Evolutionary conservation across 495 filamentous ascomycete genomes (phyloP), one percentile per base, ranked within the genome.

Genomic region (Trichoderma parareesei): DNA sequence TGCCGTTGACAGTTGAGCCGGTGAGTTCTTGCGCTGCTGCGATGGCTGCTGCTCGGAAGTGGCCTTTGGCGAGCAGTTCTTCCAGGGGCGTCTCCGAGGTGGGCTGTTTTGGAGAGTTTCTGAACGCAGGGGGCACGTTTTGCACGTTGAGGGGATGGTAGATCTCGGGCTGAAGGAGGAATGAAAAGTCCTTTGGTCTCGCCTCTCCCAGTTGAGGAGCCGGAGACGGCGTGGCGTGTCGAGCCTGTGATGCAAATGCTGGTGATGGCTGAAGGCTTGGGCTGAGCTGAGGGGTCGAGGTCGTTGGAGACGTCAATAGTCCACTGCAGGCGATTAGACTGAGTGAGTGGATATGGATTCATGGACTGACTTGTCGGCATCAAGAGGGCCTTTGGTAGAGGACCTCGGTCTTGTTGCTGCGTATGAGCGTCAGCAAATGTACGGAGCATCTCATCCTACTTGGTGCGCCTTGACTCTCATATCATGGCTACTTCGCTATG

Each of bases 131-230:
- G 0, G 90, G 88, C 41, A 89, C 80, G 68, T 86, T 79, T 37
- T 84, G 77, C 0, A 87, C 82, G 3, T 87, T 84, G 38, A 95
- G 81, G 3, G 87, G 85, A 75, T 94, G 93, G 79, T 89, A 97
- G 67, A 90, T 86, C 67, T 88, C 84, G 3, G 90, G 90, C 42
- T 86, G 82, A 20, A 92, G 82, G 65, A 97, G 85, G 74, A 86
- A 93, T 59, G 84, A 85, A 69, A 94, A 88, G 76, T 96, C 90
- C 70, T 89, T 90, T 44, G 79, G 76, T 38, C 73, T 64, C 33
- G 72, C 73, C 37, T 66, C 35, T 53, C 64, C 40, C 16, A 61
- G 40, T n/a, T 43, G 55, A 33, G 64, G 20, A 37, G 40, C 13
- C 16, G 71, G 61, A 64, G 62, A 62, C 40, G 41, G 68, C 49